These are phyloP conservation scores for Gillenia trifoliata DNA, from an alignment of 306 rosid species.

Conservation along the genomic window DNA sequence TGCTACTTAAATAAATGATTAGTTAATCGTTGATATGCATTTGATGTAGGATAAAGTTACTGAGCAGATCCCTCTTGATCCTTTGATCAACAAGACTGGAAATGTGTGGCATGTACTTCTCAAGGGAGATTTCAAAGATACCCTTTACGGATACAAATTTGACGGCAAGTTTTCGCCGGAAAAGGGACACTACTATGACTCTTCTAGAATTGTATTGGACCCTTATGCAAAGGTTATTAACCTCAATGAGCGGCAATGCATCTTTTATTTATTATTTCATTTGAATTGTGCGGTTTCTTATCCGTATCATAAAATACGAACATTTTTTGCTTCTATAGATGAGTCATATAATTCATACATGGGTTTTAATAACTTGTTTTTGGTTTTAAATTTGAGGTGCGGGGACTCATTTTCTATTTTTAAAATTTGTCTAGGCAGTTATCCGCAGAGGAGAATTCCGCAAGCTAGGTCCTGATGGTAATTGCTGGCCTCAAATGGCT, in stretches of 20 bases:
- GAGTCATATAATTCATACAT: neutral
- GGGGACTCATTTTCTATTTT: slow-evolving; percentile 13
- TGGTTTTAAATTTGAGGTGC: neutral
- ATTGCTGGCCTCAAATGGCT: slow-evolving; percentile 97
- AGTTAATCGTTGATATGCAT: neutral
- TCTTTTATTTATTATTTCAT: neutral
- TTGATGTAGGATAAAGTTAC: slow-evolving; percentile 68
- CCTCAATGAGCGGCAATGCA: neutral
- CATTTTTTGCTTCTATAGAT: neutral
- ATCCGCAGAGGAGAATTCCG: slow-evolving; percentile 86
- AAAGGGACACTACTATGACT: slow-evolving; percentile 66
- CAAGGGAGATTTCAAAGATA: slow-evolving; percentile 69
- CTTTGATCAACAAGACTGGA: slow-evolving; percentile 66
- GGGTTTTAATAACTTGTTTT: neutral
- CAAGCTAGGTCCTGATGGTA: slow-evolving; percentile 60
- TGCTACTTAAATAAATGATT: neutral
- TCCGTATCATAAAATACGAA: neutral
- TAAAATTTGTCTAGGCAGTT: slow-evolving; percentile 68
- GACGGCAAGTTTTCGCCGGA: slow-evolving; percentile 66
- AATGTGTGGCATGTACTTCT: slow-evolving; percentile 85
- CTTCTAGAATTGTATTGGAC: slow-evolving; percentile 64
- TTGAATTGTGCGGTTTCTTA: neutral
- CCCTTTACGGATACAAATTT: slow-evolving; percentile 79
- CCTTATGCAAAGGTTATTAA: slow-evolving; percentile 89
- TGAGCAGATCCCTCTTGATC: slow-evolving; percentile 62